Conservation (phyloP, 495 filamentous ascomycete species). For the Sabuloglossum arenarium region DNA sequence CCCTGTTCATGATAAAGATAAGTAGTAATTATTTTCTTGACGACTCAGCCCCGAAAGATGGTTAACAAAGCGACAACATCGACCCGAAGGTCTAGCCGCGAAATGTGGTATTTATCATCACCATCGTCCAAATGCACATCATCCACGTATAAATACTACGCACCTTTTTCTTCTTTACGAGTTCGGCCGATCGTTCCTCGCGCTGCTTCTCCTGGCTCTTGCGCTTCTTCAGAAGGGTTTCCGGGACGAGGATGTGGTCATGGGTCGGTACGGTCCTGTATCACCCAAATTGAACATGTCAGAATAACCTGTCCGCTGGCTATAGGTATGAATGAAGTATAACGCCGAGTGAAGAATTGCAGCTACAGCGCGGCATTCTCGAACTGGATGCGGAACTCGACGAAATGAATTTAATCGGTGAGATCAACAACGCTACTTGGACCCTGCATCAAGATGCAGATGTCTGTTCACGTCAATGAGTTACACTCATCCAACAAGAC, state of each 20-base stretch:
- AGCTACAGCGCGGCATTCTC: conserved; percentile 76
- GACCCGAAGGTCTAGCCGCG: conserved; percentile 80
- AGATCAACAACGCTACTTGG: conserved; percentile 17
- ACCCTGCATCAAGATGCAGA: not conserved
- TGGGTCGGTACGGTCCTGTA: conserved; percentile 65
- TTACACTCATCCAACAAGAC: conserved; percentile 60
- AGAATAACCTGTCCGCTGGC: conserved; percentile 52
- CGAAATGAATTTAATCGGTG: conserved; percentile 59
- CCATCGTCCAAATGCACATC: conserved; percentile 22
- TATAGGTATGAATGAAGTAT: conserved; percentile 30
- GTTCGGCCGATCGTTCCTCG: conserved; percentile 60
- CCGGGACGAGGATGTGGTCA: conserved; percentile 86
- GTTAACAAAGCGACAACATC: conserved; percentile 92
- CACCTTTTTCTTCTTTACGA: conserved; percentile 78
- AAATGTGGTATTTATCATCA: conserved; percentile 61
- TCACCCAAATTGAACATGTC: conserved; percentile 29
- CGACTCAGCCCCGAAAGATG: conserved; percentile 99
- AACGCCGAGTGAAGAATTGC: conserved; percentile 81
- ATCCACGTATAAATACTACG: conserved; percentile 20
- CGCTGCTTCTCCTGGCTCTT: conserved; percentile 98
- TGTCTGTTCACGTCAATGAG: conserved; percentile 5
- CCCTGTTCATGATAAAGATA: conserved; percentile 1
- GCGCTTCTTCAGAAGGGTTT: conserved; percentile 99
- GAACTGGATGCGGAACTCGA: conserved; percentile 50
- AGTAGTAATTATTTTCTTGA: not conserved